Base-by-base conservation (phyloP, 768 basidiomycete genomes). In the Porphyrellus cyaneotinctus region DNA sequence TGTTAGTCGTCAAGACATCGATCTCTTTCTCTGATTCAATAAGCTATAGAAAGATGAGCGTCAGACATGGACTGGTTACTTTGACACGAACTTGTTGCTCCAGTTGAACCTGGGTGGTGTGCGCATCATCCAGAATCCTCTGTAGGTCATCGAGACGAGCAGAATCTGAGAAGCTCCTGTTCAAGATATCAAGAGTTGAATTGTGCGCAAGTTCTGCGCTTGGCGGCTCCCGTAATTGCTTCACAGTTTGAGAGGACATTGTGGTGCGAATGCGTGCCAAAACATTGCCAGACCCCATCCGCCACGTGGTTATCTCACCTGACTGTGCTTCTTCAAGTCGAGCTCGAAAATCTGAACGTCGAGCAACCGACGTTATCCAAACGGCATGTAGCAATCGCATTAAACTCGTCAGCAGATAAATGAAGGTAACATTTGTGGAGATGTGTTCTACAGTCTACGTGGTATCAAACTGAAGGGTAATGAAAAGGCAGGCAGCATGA, bases 131-230 rank as follows among this genome's bases (percentile, higher is more conserved):
- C n/a, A 86, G 72, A 3, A 72, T 57, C 10, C 59, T 53, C 12
- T 79, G 77, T 4, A 85, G 70, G 17, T 68, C 65, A 28, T 76
- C 72, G 4, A 89, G 75, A 55, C 82, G 76, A 11, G 79, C 74
- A 32, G 81, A 66, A 4, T 79, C 74, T 7, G 66, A 58, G 53
- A 81, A 83, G 7, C 70, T 71, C 8, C 68, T 59, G 53, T 87
- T 76, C 7, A 90, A 54, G 32, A 61, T 49, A 7, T 64, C 58
- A 20, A 77, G 56, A 53, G 72, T 47, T 56, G 60, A 38, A 59
- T 62, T 47, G 75, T 68, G 56, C 59, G 62, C 77, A 52, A 59
- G 62, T 52, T 71, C 58, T 51, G 75, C 72, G 59, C 75, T 74
- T 28, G 85, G 78, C 20, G 79, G 79, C 32, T 73, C 64, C 51